phyloP scores from a whole-genome alignment of 108 stramenopile species.

The Tribonema minus region DNA sequence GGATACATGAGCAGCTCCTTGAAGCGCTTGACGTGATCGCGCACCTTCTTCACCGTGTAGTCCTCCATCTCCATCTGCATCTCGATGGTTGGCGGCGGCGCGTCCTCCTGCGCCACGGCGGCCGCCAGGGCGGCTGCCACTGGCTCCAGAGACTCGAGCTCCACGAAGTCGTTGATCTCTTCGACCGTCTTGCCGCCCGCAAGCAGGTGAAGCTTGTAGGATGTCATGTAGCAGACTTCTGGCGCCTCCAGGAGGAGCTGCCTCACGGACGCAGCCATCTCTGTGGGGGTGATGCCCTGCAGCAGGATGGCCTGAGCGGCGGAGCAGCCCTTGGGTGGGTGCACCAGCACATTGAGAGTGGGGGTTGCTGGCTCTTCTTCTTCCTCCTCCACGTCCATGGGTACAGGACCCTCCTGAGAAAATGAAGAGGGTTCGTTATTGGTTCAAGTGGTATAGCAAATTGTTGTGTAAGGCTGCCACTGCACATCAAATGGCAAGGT shows the following conservation, averaged over 20 bases:
- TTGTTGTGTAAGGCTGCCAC: too few relatives aligned
- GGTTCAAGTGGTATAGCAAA: too few relatives aligned
- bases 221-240: background rate
- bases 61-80: conserved; percentile 46
- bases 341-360: background rate
- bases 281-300: background rate
- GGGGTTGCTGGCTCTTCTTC: background rate
- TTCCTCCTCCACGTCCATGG: background rate
- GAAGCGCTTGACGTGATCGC: conserved; percentile 49
- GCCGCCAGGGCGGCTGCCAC: conserved; percentile 19
- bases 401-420: too few relatives aligned
- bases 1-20: conserved; percentile 42
- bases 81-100: background rate
- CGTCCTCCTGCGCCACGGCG: conserved; percentile 24
- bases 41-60: conserved; percentile 43
- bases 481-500: too few relatives aligned
- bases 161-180: conserved; percentile 40
- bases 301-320: background rate
- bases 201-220: background rate
- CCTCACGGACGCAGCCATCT: background rate
- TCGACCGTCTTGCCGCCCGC: conserved; percentile 3
- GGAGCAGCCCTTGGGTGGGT: background rate
- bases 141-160: conserved; percentile 10
- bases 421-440: too few relatives aligned
- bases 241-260: background rate